Evolutionary conservation across 2,329 filamentous ascomycete genomes (phyloP), one percentile per base, ranked within the genome.

Genomic region (Fusarium acutatum): DNA sequence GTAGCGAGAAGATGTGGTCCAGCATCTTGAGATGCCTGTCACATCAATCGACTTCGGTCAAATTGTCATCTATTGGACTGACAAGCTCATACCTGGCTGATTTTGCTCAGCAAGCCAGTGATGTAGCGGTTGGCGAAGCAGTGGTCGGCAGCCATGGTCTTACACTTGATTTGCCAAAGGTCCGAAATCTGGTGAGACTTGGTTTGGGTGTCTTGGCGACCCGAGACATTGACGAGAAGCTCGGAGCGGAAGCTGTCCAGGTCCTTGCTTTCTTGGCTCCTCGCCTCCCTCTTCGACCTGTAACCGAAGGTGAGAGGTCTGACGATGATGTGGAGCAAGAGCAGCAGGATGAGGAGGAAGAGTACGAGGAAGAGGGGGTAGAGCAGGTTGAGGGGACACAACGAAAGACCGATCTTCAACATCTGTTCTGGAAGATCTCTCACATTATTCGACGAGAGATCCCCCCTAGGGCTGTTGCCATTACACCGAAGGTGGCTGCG

Each of bases 241-340:
- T 98, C n/a, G 93, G 93, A 3, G 87, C 90, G 46, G 94, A 97
- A 79, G 91, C 91, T 18, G 90, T 94, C 8, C 93, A 94, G 73
- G 94, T 97, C 72, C 85, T 97, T 40, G 87, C 96, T 41, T 97
- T 97, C 85, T 86, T 99, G 0, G 94, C 91, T 46, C 90, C 84
- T 28, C 86, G 86, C 65, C 82, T 90, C 20, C 82, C 84, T 24
- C 76, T 79, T 17, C 78, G 80, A 30, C 73, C 78, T 5, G 64
- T 71, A 66, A 87, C 81, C 73, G 79, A 81, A 11, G 84, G 85
- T 24, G 81, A 83, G 14, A 80, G 80, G 71, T 79, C 79, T 7
- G 77, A 78, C 18, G 76, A 85, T 3, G 82, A 84, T 6, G 82
- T 82, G 66, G 64, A 84, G 78, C 22, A 83, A 82, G 83, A 84